Evolutionary conservation across 2,329 filamentous ascomycete genomes (phyloP).

Genomic region (Triangularia verruculosa): DNA sequence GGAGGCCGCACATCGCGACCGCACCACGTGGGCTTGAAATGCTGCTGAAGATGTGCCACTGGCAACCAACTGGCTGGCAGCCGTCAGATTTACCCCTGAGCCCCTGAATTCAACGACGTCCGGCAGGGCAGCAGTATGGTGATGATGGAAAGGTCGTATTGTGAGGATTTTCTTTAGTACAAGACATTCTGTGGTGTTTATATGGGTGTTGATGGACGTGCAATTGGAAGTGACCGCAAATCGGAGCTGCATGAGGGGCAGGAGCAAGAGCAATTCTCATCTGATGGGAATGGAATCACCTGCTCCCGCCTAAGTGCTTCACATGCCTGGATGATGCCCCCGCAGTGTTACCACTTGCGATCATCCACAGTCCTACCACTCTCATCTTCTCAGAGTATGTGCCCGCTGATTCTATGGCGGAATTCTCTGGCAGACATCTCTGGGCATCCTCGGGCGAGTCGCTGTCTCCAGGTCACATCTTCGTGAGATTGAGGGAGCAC

Average conservation of each 20-base stretch:
- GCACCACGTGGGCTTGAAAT: background rate
- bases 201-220: background rate
- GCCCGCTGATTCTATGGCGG: background rate
- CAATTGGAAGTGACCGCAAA: background rate
- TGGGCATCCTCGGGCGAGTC: background rate
- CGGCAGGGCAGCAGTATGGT: background rate
- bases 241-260: background rate
- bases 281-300: background rate
- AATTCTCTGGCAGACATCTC: too few relatives aligned
- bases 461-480: background rate
- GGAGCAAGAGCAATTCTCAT: background rate
- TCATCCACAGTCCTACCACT: background rate
- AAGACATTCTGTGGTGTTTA: background rate
- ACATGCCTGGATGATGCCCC: background rate
- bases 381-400: background rate
- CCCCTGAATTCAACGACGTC: constrained; percentile 7
- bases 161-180: background rate
- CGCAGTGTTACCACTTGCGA: background rate
- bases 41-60: background rate
- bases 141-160: background rate
- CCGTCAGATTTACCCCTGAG: constrained; percentile 1
- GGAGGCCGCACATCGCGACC: constrained; percentile 1
- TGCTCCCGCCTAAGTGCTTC: background rate
- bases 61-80: background rate
- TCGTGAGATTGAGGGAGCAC: background rate